Percentiles rank a stretch among this genome's conserved stretches.
phyloP scores from a whole-genome alignment of 169 alveolate genomes.

The Plasmodium vivax region DNA sequence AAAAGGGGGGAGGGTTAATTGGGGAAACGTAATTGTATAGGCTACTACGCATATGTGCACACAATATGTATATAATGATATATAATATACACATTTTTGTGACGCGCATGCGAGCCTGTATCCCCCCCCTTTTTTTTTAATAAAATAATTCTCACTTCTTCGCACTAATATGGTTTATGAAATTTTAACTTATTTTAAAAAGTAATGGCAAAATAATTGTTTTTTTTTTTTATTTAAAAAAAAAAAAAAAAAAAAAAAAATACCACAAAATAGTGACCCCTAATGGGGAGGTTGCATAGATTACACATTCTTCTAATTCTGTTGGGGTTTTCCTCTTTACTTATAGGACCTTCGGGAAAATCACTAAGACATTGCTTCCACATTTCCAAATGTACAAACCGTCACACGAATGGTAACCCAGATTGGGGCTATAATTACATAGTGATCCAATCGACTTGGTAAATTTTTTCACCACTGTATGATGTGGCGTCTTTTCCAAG shows the following conservation, averaged over 20 bases:
- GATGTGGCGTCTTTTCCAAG: background rate
- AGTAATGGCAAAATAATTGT: background rate
- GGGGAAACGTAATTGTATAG: background rate
- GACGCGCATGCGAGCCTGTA: background rate
- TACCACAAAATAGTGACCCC: background rate
- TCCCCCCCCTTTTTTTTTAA: background rate
- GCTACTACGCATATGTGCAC: background rate
- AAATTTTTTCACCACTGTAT: background rate
- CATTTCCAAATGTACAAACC: background rate
- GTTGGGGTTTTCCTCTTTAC: background rate
- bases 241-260: too few species aligned
- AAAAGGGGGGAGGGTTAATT: background rate
- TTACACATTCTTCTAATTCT: background rate
- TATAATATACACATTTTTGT: background rate
- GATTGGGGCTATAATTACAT: background rate
- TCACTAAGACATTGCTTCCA: background rate
- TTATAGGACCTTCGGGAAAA: background rate
- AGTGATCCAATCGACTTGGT: background rate
- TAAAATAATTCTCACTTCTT: background rate
- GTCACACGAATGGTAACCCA: background rate
- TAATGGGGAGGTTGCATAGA: background rate
- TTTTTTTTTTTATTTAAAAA: too few species aligned
- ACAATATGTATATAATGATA: background rate
- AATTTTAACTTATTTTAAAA: slow-evolving; percentile 14
- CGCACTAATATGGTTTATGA: slow-evolving; percentile 4